Evolutionary conservation across 805 yeast genomes (phyloP), one percentile per base, ranked within the genome.

Genomic region (Candida pseudofarinosa): DNA sequence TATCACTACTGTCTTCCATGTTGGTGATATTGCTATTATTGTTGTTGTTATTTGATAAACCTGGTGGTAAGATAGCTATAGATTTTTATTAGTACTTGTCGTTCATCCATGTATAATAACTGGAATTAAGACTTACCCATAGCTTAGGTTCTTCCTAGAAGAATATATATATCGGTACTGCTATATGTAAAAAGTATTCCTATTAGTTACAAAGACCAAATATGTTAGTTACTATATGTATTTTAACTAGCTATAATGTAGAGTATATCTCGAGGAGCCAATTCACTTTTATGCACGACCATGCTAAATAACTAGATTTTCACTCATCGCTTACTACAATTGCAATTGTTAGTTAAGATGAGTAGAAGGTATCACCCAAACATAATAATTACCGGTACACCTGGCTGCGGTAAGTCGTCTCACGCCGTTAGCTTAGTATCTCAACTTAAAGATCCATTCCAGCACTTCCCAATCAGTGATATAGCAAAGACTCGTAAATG

Each of bases 361-460:
- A 52, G 61, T 15, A 50, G 61, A 45, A 65, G 76, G 56, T 56
- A 48, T 31, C 51, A 64, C 19, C 83, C 97, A 6, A 93, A 93
- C 61, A 81, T 93, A 34, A 78, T 93, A 33, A 77, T 93, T 37
- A 93, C 98, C 2, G 99, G 99, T 3, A 91, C 98, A 3, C 99
- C 99, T 18, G 91, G 95, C 0, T 84, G 93, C 47, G 96, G 96
- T 10, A 88, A 88, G 55, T 76, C 93, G 1, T 79, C 88, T 14
- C 95, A 86, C 58, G 73, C 81, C n/a, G 80, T 80, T 51, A 66
- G 70, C 42, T 69, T 88, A 39, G 75, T 68, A 1, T 68, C 75
- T 28, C 79, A 75, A 43, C 60, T 77, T 19, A 58, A 52, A 3
- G 81, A 73, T 4, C 71, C 73, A 34, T 67, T 79, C 47, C 59